Percentiles rank a stretch among this genome's conserved stretches.
Evolutionary conservation across 352 stramenopile species (phyloP).

Genomic region (Globisporangium viniferum): DNA sequence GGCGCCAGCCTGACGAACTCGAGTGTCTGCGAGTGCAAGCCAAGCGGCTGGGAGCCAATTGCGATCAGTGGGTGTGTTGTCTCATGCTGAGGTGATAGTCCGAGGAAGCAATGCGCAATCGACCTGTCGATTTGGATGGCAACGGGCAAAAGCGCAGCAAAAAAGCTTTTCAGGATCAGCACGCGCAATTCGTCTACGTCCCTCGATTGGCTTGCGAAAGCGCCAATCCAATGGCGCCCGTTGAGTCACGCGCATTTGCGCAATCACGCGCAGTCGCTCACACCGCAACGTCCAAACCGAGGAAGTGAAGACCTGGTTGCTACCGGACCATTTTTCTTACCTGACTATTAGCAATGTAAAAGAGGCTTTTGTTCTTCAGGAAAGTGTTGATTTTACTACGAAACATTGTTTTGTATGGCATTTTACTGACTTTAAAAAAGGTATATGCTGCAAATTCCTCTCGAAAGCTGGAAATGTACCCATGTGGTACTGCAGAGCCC

Average conservation of each 20-base stretch:
- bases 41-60: background rate
- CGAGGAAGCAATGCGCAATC: background rate
- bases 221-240: background rate
- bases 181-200: background rate
- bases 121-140: background rate
- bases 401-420: too few relatives aligned
- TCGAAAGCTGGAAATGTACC: background rate
- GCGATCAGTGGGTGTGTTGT: background rate
- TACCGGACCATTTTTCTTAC: background rate
- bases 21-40: too few relatives aligned
- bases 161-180: background rate
- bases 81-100: background rate
- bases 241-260: background rate
- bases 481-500: background rate
- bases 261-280: background rate
- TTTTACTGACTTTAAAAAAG: background rate
- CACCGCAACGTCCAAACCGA: background rate
- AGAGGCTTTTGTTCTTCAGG: too few relatives aligned
- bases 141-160: background rate
- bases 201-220: background rate
- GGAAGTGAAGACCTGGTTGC: slow-evolving; percentile 5
- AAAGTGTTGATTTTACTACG: too few relatives aligned
- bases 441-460: background rate
- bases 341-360: too few relatives aligned
- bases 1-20: too few relatives aligned